These are phyloP conservation scores for Balakata baccata DNA, from an alignment of 345 rosid genomes.

Conservation along the genomic window DNA sequence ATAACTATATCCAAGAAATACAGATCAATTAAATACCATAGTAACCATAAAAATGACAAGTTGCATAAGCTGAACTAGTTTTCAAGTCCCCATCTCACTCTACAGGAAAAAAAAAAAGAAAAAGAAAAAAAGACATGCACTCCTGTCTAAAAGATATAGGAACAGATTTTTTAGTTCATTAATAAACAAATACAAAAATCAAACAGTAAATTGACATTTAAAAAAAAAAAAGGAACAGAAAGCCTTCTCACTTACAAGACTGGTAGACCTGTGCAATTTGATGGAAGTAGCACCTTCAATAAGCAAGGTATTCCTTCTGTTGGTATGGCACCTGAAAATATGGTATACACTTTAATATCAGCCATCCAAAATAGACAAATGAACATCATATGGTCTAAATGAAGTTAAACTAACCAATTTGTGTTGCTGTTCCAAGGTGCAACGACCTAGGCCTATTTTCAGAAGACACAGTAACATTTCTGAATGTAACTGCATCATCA, in stretches of 20 bases:
- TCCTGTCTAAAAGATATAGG: neutral
- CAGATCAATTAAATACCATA: neutral
- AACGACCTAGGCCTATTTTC: slow-evolving; percentile 78
- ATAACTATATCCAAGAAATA: neutral
- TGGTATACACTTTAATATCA: slow-evolving; percentile 13
- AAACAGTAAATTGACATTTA: neutral
- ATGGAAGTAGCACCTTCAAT: slow-evolving; percentile 87
- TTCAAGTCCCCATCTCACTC: neutral
- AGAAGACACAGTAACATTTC: slow-evolving; percentile 71
- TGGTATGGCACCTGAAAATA: slow-evolving; percentile 68
- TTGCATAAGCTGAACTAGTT: neutral
- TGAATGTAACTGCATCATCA: slow-evolving; percentile 59
- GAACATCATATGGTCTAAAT: slow-evolving; percentile 9
- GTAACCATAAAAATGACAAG: neutral
- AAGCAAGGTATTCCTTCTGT: slow-evolving; percentile 96
- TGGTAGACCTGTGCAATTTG: slow-evolving; percentile 77
- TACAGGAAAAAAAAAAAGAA: neutral
- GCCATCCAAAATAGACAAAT: slow-evolving; percentile 12
- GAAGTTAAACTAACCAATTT: slow-evolving; percentile 62
- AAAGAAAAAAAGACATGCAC: too few species aligned
- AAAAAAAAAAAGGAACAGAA: neutral
- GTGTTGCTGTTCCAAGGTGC: slow-evolving; percentile 92
- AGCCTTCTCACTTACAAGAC: slow-evolving; percentile 52
- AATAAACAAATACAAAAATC: neutral
- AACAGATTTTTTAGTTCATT: neutral